Conservation (phyloP, 2,329 filamentous ascomycete genomes). For the Fusarium agapanthi region DNA sequence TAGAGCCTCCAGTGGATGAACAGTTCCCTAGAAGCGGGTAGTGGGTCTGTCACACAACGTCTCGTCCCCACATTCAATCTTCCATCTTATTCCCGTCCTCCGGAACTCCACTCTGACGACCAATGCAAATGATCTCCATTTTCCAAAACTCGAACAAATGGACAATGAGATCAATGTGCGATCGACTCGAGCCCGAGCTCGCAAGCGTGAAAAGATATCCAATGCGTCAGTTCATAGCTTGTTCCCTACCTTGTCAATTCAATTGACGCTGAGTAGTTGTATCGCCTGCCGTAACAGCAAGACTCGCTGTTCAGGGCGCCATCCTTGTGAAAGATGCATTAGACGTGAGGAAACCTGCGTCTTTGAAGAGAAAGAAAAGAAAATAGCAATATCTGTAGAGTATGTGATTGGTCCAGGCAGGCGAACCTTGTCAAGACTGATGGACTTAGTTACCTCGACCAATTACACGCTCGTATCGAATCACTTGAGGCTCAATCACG, state of each 20-base stretch:
- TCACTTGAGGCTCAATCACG: slow-evolving; percentile 21
- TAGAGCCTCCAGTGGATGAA: neutral
- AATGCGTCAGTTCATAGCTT: slow-evolving; percentile 7
- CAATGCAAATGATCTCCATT: neutral
- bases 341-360: slow-evolving; percentile 23
- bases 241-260: neutral
- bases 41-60: neutral
- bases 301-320: slow-evolving; percentile 26
- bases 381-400: slow-evolving; percentile 20
- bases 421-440: neutral
- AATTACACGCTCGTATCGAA: slow-evolving; percentile 23
- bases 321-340: slow-evolving; percentile 29
- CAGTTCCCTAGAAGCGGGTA: neutral
- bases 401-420: neutral
- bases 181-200: neutral
- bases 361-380: slow-evolving; percentile 35
- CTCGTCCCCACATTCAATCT: neutral
- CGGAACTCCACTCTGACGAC: neutral
- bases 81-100: neutral
- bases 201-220: slow-evolving; percentile 13
- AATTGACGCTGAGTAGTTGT: slow-evolving; percentile 16
- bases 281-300: slow-evolving; percentile 33
- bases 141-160: neutral
- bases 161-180: neutral
- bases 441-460: slow-evolving; percentile 24